Evolutionary conservation across 2,329 filamentous ascomycete genomes (phyloP).

Genomic region (Talaromyces sp.): DNA sequence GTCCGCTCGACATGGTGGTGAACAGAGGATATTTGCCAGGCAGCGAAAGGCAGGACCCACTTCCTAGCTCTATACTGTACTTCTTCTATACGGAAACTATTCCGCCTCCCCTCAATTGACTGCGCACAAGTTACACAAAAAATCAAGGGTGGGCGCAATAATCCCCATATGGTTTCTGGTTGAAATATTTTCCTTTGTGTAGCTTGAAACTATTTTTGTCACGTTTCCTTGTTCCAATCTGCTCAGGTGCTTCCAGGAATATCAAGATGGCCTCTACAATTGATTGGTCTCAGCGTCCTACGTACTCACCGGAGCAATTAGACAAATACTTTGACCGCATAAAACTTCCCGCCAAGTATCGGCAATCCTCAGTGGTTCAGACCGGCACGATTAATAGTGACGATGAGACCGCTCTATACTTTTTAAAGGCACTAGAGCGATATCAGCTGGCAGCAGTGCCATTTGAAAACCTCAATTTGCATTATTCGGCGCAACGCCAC

Average conservation of each 20-base stretch:
- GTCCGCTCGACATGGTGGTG: neutral
- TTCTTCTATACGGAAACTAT: neutral
- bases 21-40: too few species aligned
- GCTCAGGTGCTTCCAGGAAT: neutral
- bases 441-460: slow-evolving; percentile 16
- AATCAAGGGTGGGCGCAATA: too few species aligned
- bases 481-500: slow-evolving; percentile 39
- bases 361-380: slow-evolving; percentile 9
- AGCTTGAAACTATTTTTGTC: neutral
- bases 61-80: too few species aligned
- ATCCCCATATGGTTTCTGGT: neutral
- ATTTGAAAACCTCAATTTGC: slow-evolving; percentile 53
- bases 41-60: too few species aligned
- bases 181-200: neutral
- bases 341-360: slow-evolving; percentile 13
- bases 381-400: slow-evolving; percentile 10
- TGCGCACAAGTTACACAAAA: too few species aligned
- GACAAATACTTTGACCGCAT: slow-evolving; percentile 15
- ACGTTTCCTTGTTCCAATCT: neutral
- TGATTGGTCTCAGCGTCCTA: slow-evolving; percentile 7
- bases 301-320: slow-evolving; percentile 9
- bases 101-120: too few species aligned
- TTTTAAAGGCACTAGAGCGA: slow-evolving; percentile 14
- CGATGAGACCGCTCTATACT: slow-evolving; percentile 10
- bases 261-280: too few species aligned